Percentiles rank a stretch among this genome's conserved stretches.
Conservation (phyloP, 108 stramenopile genomes). For the Cyclotella distinguenda region DNA sequence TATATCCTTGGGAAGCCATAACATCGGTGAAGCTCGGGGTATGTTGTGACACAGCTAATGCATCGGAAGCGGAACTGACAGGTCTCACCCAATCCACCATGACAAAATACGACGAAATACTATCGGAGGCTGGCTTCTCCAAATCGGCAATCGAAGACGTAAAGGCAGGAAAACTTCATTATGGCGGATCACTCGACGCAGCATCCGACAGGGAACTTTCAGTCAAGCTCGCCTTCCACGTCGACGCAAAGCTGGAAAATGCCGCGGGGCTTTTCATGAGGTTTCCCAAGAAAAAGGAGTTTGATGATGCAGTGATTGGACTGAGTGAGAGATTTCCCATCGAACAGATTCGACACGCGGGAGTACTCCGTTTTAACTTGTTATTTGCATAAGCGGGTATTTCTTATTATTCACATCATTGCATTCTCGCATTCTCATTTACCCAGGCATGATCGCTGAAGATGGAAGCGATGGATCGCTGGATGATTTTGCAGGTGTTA, state of each 20-base stretch:
- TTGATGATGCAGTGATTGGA: slow-evolving; percentile 45
- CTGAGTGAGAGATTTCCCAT: slow-evolving; percentile 44
- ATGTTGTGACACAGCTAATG: too few relatives aligned
- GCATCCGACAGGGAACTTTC: slow-evolving; percentile 49
- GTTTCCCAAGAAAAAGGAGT: slow-evolving; percentile 46
- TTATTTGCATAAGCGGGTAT: too few relatives aligned
- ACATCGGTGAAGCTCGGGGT: too few relatives aligned
- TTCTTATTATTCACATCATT: not conserved
- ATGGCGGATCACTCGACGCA: slow-evolving; percentile 44
- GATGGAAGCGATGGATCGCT: slow-evolving; percentile 44
- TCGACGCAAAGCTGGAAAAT: slow-evolving; percentile 37
- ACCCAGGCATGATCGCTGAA: slow-evolving; percentile 43
- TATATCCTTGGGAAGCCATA: too few relatives aligned
- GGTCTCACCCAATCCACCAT: too few relatives aligned
- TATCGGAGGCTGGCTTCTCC: slow-evolving; percentile 45
- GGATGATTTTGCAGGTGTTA: slow-evolving; percentile 46
- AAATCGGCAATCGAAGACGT: slow-evolving; percentile 32
- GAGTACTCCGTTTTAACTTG: too few relatives aligned
- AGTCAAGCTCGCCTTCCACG: slow-evolving; percentile 50
- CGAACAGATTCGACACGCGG: too few relatives aligned
- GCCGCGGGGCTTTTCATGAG: slow-evolving; percentile 38
- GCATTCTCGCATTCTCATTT: not conserved
- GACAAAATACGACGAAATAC: slow-evolving; percentile 39
- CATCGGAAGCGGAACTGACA: too few relatives aligned
- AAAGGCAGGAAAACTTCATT: slow-evolving; percentile 35